Base-by-base conservation (phyloP, 2,329 filamentous ascomycete genomes). In the Chrysoporthe puriensis region DNA sequence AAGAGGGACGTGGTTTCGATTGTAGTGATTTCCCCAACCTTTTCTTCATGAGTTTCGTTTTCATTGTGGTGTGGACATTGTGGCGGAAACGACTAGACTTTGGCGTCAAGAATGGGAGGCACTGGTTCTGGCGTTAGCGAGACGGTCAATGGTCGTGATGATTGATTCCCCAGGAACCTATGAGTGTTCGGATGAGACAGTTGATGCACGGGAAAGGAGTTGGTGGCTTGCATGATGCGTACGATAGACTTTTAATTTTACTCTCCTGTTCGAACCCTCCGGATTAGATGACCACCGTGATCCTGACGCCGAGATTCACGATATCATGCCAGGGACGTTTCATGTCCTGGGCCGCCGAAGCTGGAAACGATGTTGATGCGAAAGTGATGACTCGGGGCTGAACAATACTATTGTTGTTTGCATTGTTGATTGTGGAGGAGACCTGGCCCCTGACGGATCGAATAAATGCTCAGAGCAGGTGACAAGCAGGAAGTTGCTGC, bases 391-490 rank as follows among this genome's bases (percentile, higher is more conserved):
- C 50, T 69, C 67, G 64, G 42, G 26, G n/a, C 52, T 42, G 16
- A 56, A 69, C 67, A 69, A 67, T 58, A 62, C 64, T n/a, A 67
- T 69, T 69, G 64, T 69, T 42, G 40, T 34, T 43, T 50, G 46
- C 26, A 26, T 32, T 26, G 26, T 26, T 26, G 11, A 2, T 14
- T n/a, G n/a, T 34, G 50, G 18, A 26, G 7, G 7, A 40, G n/a
- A 21, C 34, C 1, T 6, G 5, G 32, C 3, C 16, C 16, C 54
- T 11, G 54, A n/a, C 54, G 54, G 18, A 9, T n/a, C 32, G 6
- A 16, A 40, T 57, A 18, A 16, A 40, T 57, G 34, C 18, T 36
- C 34, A 40, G 50, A 54, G 32, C 11, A 32, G 26, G 26, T 2
- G 26, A 54, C 13, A 26, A 32, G 26, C 13, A 54, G 13, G 7